Percentiles rank a stretch among this genome's conserved stretches.
Conservation (phyloP, 2,329 filamentous ascomycete genomes). For the Arthroderma sp. region DNA sequence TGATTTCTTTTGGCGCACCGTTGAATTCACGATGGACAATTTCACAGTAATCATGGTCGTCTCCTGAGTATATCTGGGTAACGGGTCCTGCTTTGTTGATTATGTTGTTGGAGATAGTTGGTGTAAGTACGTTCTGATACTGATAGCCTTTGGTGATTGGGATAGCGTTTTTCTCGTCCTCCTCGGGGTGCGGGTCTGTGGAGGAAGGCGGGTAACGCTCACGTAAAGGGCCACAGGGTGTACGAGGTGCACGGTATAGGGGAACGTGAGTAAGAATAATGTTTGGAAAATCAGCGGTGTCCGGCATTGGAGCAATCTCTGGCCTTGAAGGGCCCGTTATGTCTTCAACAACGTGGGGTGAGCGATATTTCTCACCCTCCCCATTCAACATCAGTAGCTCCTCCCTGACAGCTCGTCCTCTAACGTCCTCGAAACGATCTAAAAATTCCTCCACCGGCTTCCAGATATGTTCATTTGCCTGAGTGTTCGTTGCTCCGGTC, state of each 20-base stretch:
- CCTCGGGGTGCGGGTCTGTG: constrained; percentile 42
- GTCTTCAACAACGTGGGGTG: constrained; percentile 49
- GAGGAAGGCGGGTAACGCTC: constrained; percentile 68
- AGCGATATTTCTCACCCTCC: constrained; percentile 41
- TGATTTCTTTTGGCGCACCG: constrained; percentile 60
- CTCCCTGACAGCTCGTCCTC: constrained; percentile 54
- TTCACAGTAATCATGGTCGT: constrained; percentile 97
- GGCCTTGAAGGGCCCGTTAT: constrained; percentile 32
- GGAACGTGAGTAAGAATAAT: constrained; percentile 86
- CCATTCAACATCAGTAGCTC: constrained; percentile 56
- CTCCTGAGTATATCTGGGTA: constrained; percentile 78
- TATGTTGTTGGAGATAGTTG: constrained; percentile 61
- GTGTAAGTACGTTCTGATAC: constrained; percentile 85
- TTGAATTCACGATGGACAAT: constrained; percentile 61
- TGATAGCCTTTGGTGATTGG: constrained; percentile 71
- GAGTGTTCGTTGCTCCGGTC: constrained; percentile 34
- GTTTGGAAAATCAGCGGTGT: constrained; percentile 57
- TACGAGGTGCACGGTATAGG: constrained; percentile 66
- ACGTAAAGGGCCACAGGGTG: constrained; percentile 73
- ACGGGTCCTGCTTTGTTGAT: constrained; percentile 62
- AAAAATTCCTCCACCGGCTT: constrained; percentile 66
- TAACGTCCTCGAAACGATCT: constrained; percentile 48
- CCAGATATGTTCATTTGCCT: constrained; percentile 54
- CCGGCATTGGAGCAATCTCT: not conserved
- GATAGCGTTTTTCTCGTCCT: constrained; percentile 66